These are phyloP conservation scores for Galeopsis tetrahit DNA, from an alignment of 257 asterid species.

Conservation along the genomic window DNA sequence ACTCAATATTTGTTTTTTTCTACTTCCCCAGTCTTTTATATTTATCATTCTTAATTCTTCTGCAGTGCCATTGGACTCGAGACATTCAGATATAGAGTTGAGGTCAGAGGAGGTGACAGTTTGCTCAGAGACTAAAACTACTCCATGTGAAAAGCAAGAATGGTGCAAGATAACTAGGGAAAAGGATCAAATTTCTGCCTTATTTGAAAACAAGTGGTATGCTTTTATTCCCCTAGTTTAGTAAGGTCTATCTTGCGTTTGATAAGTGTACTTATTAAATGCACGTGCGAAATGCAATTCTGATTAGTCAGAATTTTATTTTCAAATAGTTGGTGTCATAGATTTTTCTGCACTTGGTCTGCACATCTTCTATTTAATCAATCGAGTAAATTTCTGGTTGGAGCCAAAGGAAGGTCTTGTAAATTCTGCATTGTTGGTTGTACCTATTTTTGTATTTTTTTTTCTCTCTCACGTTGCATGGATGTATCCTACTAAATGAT, in stretches of 20 bases:
- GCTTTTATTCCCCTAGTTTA: neutral
- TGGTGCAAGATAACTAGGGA: constrained; percentile 92
- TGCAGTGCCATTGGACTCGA: constrained; percentile 70
- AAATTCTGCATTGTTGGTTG: neutral
- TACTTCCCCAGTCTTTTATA: constrained; percentile 5
- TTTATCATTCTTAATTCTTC: constrained; percentile 28
- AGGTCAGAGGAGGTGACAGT: constrained; percentile 53
- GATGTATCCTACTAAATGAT: neutral
- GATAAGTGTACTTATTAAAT: neutral
- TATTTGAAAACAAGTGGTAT: constrained; percentile 70
- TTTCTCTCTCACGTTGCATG: neutral
- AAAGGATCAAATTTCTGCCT: constrained; percentile 69
- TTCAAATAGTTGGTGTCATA: neutral
- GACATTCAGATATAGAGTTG: constrained; percentile 70
- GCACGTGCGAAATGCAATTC: constrained; percentile 1
- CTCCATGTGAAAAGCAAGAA: constrained; percentile 55
- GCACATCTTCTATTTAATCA: neutral
- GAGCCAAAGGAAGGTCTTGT: neutral
- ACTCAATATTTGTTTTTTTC: neutral
- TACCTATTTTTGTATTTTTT: neutral
- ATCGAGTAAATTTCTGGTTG: neutral
- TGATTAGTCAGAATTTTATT: neutral
- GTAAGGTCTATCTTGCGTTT: neutral
- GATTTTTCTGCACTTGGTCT: neutral
- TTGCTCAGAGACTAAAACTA: constrained; percentile 54